Base-by-base conservation (phyloP, 129 eudicot species). In the Gnaphalium uliginosum region DNA sequence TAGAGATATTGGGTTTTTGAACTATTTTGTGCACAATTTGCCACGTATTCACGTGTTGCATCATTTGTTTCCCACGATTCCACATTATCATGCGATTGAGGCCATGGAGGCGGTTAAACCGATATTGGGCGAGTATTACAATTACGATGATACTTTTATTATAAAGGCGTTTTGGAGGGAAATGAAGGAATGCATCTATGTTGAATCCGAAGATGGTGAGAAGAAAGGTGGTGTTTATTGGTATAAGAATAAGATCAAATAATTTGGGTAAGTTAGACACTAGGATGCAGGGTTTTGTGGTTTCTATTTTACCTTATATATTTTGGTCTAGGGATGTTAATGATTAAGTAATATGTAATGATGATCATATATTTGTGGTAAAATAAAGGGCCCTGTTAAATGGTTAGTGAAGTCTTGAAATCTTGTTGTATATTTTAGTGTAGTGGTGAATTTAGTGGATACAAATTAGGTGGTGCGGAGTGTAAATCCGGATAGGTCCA, bases 111-210 rank as follows among this genome's bases (percentile, higher is more conserved):
- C 76, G 0, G 43, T 81, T 41, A 81, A 75, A 68, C 81, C 81
- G 8, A 71, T 81, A 24, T 50, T 81, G 35, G 84, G 84, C 4
- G 72, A 75, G 2, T 81, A 69, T 9, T 81, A 81, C 27, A 76
- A 75, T 6, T 75, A 59, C 3, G 85, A 81, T 63, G 76, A 26
- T 33, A 81, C 85, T 26, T 81, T 77, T 4, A 75, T 76, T 37
- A 21, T 75, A 1, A 57, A 75, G 61, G 81, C 85, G 46, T 50
- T 81, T 74, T 76, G 80, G 80, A 81, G 85, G 51, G 85, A 81
- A 58, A 72, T 71, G 48, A 81, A 75, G 72, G 81, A 81, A 27
- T 81, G 85, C 9, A 56, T 81, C 1, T 76, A 81, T 27, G 76
- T 81, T n/a, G 77, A 76, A 73, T 41, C 72, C 0, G 81, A 81